Evolutionary conservation across 345 rosid species (phyloP), one percentile per base, ranked within the genome.

Genomic region (Carallia brachiata): DNA sequence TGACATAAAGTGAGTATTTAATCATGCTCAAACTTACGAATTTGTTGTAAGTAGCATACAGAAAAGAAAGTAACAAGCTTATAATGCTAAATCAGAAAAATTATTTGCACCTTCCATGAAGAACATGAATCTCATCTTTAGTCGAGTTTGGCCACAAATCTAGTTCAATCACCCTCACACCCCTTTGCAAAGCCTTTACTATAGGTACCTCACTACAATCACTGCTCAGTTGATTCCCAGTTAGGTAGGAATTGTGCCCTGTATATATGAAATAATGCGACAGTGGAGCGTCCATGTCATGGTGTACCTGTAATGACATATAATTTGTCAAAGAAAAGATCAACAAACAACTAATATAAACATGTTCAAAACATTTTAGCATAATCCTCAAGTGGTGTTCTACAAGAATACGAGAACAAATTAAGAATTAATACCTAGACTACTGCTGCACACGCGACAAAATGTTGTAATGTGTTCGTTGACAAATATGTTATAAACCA

Each of bases 201-300:
- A 92, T 92, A 1, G 98, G 98, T 52, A 88, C 88, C 39, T 88
- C 98, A 69, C 98, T 96, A 70, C 97, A 90, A 36, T 92, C 93
- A 78, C 99, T 96, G 76, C 89, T 92, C 6, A 96, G 87, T 68
- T 96, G 98, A 63, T 92, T 96, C 54, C 97, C 96, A 0, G 98
- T 92, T 74, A 92, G 81, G 70, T 96, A 96, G 7, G 97, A 92
- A 74, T 92, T 96, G 79, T 92, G 99, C 17, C 98, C 96, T 19
- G 98, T 92, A 73, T 73, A 92, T 71, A 96, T 89, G 86, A 86
- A 90, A 76, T 92, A 92, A 82, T 88, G 93, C 13, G 97, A 87
- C 84, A 96, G 66, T 5, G 96, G 96, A 74, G 93, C 94, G 52
- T 70, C 79, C 97, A 92, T 96, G 32, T 88, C 90, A 37, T 90